Base-by-base conservation (phyloP, 345 rosid species). In the Syzygium grande region DNA sequence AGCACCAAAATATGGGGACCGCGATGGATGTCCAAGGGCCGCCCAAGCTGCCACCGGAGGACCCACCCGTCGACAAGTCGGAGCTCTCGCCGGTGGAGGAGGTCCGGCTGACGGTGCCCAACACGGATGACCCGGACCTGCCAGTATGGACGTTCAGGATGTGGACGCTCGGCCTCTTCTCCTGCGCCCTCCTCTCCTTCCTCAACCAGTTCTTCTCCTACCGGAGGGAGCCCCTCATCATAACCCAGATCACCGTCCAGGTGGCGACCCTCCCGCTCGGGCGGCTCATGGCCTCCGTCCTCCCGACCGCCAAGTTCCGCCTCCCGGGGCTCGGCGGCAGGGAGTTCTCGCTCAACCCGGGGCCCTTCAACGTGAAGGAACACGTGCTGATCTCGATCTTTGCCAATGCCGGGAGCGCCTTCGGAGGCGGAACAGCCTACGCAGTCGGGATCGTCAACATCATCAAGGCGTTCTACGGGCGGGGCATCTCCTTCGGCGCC, bases 61-160 rank as follows among this genome's bases (percentile, higher is more conserved):
- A 61, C n/a, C 34, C 73, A 61, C 73, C 73, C 52, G 19, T 46
- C 54, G 87, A 87, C 41, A 92, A 89, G 25, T 94, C 93, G 29
- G 96, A 94, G 46, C 61, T 88, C 43, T 96, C 95, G 0, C 96
- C 96, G 2, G 88, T 95, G 4, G 98, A 96, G 86, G 88, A 95
- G 87, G 98, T 96, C 88, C 93, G 96, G 46, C 87, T 96, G 56
- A 95, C 96, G 23, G 98, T 96, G 23, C 84, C 91, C 68, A 93
- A 93, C 94, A 92, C 96, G 22, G 98, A 95, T 86, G 95, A 95
- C 86, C 95, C 94, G 1, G 90, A 92, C 30, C 93, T 92, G 25
- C 96, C 98, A 9, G 96, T 96, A 34, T 95, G 97, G 96, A 96
- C 98, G 14, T 88, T 88, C 87, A 63, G 90, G 79, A 89, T 89